phyloP scores from a whole-genome alignment of 1,284 basidiomycete genomes.

The Schizopora paradoxa region DNA sequence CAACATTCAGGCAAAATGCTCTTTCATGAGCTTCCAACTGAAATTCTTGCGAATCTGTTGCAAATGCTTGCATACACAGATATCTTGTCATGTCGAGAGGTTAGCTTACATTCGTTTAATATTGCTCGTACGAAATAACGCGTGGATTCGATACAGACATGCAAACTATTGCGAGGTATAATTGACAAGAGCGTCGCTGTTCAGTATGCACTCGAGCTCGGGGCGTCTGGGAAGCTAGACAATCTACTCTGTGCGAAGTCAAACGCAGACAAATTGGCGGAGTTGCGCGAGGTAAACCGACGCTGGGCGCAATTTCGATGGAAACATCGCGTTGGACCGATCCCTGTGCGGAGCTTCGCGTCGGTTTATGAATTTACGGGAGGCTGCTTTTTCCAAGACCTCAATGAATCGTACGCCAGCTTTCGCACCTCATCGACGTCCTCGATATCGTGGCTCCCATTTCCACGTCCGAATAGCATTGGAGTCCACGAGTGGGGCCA shows the following conservation, averaged over 20 bases:
- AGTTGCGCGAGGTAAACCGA: not conserved
- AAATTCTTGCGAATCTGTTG: too few relatives aligned
- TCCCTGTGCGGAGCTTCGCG: not conserved
- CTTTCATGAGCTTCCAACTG: too few relatives aligned
- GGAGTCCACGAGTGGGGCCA: not conserved
- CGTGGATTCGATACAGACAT: too few relatives aligned
- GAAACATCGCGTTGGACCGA: not conserved
- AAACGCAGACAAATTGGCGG: not conserved
- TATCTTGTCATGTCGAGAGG: too few relatives aligned
- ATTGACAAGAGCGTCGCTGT: conserved; percentile 6
- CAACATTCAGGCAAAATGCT: too few relatives aligned
- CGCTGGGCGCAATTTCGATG: conserved; percentile 12
- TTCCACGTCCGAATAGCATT: conserved; percentile 2
- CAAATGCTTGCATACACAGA: too few relatives aligned
- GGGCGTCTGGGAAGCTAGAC: not conserved
- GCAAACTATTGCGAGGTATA: conserved; percentile 1
- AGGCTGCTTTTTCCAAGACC: conserved; percentile 3
- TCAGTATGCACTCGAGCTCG: conserved; percentile 2
- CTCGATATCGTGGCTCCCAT: conserved; percentile 1
- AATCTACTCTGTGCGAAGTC: not conserved
- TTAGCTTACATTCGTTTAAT: too few relatives aligned
- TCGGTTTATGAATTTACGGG: conserved; percentile 6
- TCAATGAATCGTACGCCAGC: not conserved
- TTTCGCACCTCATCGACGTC: not conserved
- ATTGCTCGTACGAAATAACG: too few relatives aligned